These are phyloP conservation scores for Didymella segeticola DNA, from an alignment of 2,329 filamentous ascomycete species.

Conservation along the genomic window DNA sequence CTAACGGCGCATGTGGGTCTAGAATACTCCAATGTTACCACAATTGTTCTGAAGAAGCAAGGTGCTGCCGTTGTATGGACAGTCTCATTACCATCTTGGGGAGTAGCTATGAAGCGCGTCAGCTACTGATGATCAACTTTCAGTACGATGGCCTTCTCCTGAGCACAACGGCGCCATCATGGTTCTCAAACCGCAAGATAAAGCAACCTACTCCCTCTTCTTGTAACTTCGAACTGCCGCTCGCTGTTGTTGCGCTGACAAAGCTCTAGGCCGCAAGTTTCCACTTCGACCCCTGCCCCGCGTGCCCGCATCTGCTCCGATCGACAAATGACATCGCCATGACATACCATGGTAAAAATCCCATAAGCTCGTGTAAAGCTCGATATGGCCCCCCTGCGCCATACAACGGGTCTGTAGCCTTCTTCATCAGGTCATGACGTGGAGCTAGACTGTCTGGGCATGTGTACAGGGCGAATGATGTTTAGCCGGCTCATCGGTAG, in stretches of 20 bases:
- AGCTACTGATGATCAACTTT: not conserved
- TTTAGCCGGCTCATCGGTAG: conserved; percentile 27
- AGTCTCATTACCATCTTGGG: not conserved
- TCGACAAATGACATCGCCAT: conserved; percentile 36
- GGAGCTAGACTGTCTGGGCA: conserved; percentile 29
- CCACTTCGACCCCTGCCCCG: conserved; percentile 11
- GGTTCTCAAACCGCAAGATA: conserved; percentile 28
- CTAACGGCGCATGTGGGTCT: conserved; percentile 1
- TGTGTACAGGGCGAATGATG: conserved; percentile 32
- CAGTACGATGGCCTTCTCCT: not conserved
- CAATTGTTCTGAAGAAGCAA: no score
- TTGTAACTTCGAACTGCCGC: not conserved
- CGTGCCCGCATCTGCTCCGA: conserved; percentile 23
- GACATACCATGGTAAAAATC: no score
- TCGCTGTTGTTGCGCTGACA: conserved; percentile 16
- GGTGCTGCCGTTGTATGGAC: not conserved
- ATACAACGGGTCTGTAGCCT: conserved; percentile 25
- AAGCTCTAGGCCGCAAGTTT: conserved; percentile 4
- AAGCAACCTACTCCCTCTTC: not conserved
- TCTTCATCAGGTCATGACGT: conserved; percentile 42
- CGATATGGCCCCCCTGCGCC: conserved; percentile 21
- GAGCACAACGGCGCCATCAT: conserved; percentile 18
- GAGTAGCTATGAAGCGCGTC: not conserved
- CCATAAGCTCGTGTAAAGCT: conserved; percentile 16
- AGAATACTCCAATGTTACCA: not conserved